Conservation (phyloP, 495 filamentous ascomycete species). For the Opeltia flavorubescens region DNA sequence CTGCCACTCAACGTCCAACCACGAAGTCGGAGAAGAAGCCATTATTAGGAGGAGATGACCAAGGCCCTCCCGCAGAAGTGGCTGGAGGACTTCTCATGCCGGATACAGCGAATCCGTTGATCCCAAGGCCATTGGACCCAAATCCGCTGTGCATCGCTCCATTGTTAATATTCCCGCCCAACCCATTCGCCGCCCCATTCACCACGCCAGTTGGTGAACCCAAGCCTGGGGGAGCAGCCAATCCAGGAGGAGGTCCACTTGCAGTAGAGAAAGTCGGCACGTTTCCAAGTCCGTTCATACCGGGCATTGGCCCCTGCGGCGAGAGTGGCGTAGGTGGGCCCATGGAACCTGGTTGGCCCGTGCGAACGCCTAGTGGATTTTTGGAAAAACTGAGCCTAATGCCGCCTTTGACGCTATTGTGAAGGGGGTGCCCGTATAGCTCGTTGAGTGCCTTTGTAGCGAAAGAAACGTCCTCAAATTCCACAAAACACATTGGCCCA, state of each 20-base stretch:
- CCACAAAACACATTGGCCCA: conserved; percentile 98
- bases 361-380: conserved; percentile 88
- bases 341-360: conserved; percentile 48
- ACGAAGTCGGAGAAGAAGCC: conserved; percentile 12
- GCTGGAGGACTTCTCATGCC: conserved; percentile 9
- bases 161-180: conserved; percentile 15
- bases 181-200: conserved; percentile 26
- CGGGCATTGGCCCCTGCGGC: conserved; percentile 32
- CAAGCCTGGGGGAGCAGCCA: conserved; percentile 55
- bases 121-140: conserved; percentile 4
- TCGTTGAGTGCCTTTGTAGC: conserved; percentile 89
- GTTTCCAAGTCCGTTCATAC: conserved; percentile 37
- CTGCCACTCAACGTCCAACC: conserved; percentile 11
- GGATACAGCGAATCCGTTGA: conserved; percentile 8
- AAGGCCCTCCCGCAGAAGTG: conserved; percentile 1
- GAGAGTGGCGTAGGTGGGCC: conserved; percentile 34
- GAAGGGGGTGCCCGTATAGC: conserved; percentile 74
- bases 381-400: conserved; percentile 98
- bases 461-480: conserved; percentile 90
- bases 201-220: conserved; percentile 26
- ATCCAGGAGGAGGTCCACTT: conserved; percentile 61
- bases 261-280: conserved; percentile 55
- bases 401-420: conserved; percentile 89
- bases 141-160: conserved; percentile 23
- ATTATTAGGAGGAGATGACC: conserved; percentile 3